Conservation (phyloP, 2,329 filamentous ascomycete species). For the Phoma sp. region DNA sequence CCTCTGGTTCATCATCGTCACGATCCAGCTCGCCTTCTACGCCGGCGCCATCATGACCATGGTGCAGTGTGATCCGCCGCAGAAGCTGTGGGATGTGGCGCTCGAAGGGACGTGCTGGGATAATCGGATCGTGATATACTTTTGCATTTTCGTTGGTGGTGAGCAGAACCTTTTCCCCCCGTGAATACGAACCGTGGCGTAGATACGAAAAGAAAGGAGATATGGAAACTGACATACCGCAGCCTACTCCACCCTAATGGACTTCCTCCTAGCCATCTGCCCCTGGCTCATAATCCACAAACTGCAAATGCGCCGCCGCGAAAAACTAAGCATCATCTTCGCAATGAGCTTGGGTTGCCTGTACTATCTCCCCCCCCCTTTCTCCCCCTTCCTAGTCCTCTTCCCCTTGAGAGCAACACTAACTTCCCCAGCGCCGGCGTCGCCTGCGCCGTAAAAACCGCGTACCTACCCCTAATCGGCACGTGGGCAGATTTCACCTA, state of each 20-base stretch:
- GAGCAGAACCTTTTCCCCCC: no score
- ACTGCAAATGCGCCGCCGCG: conserved; percentile 35
- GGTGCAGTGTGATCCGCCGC: conserved; percentile 15
- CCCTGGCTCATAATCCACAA: conserved; percentile 35
- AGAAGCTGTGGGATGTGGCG: conserved; percentile 20
- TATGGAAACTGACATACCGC: neutral
- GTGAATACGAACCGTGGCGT: no score
- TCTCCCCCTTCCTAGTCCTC: no score
- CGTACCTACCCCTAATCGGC: conserved; percentile 27
- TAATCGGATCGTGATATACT: conserved; percentile 6
- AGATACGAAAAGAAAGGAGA: no score
- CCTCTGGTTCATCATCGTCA: conserved; percentile 25
- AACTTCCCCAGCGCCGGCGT: neutral
- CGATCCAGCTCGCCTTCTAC: conserved; percentile 17
- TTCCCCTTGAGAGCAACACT: no score
- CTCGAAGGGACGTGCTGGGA: conserved; percentile 20
- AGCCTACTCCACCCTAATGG: conserved; percentile 26
- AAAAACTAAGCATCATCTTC: conserved; percentile 34
- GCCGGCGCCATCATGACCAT: conserved; percentile 11
- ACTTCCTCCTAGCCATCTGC: conserved; percentile 35
- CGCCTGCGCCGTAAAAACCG: neutral
- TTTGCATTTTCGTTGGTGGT: conserved; percentile 19
- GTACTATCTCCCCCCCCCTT: conserved; percentile 12
- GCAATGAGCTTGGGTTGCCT: conserved; percentile 39
- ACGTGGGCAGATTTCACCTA: conserved; percentile 28